phyloP scores from a whole-genome alignment of 75 land plant genomes.

The Larix kaempferi region DNA sequence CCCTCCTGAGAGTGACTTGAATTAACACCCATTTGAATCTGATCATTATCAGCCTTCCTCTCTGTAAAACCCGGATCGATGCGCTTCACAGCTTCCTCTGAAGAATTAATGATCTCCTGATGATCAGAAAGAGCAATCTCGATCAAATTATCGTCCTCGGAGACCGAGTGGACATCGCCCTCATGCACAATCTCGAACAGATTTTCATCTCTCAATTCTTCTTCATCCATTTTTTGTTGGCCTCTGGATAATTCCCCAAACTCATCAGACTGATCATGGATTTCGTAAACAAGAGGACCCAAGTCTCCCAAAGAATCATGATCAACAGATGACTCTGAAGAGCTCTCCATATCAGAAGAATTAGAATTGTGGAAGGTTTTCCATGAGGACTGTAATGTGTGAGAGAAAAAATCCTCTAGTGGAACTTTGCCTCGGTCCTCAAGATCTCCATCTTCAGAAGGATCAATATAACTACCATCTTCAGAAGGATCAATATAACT shows the following conservation, averaged over 20 bases:
- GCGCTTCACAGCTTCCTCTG: no score
- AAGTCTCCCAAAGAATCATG: conserved; percentile 1
- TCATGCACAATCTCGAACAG: conserved; percentile 8
- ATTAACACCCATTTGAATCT: not conserved
- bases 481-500: not conserved
- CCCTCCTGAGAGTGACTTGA: not conserved
- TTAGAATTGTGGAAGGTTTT: not conserved
- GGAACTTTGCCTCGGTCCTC: not conserved
- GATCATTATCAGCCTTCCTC: no score
- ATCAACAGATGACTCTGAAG: not conserved
- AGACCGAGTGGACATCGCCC: conserved; percentile 1
- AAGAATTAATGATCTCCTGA: not conserved
- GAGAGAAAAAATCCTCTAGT: not conserved
- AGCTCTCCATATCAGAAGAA: conserved; percentile 5
- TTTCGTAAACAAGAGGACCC: not conserved
- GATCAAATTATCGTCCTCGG: conserved; percentile 2
- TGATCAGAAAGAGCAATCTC: conserved; percentile 9
- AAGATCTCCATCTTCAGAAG: not conserved
- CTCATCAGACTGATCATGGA: not conserved
- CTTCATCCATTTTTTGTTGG: not conserved
- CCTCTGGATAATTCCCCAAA: not conserved
- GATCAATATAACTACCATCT: not conserved
- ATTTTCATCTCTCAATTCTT: not conserved
- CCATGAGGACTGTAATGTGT: not conserved
- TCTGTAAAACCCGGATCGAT: no score